Conservation (phyloP, 2,329 filamentous ascomycete species). For the Penicillium sp. region DNA sequence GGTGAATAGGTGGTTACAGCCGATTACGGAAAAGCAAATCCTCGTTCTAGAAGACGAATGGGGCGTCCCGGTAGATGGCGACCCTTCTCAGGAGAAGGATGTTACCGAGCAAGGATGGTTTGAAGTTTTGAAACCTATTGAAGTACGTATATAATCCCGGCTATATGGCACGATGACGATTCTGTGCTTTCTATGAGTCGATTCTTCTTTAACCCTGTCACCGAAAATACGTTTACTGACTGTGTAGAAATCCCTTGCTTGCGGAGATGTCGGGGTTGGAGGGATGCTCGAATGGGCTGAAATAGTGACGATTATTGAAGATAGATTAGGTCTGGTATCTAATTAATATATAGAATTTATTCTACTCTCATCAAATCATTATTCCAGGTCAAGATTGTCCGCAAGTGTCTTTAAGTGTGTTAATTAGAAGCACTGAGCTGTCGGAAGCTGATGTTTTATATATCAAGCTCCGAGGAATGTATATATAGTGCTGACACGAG, state of each 20-base stretch:
- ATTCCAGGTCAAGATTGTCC: too few species aligned
- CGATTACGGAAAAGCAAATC: slow-evolving; percentile 71
- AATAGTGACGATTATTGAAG: slow-evolving; percentile 65
- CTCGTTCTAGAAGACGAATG: slow-evolving; percentile 65
- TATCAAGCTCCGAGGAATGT: background rate
- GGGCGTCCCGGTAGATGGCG: slow-evolving; percentile 47
- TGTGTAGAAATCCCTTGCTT: slow-evolving; percentile 67
- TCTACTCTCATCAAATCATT: background rate
- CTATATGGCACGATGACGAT: too few species aligned
- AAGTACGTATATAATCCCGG: slow-evolving; percentile 34
- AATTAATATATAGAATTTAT: background rate
- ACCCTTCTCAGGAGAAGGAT: slow-evolving; percentile 24
- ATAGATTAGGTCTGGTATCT: slow-evolving; percentile 18
- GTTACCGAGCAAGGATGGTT: slow-evolving; percentile 52
- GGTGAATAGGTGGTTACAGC: slow-evolving; percentile 62
- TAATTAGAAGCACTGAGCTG: too few species aligned
- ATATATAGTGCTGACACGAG: too few species aligned
- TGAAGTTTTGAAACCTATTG: slow-evolving; percentile 66
- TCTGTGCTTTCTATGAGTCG: too few species aligned
- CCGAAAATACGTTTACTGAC: background rate
- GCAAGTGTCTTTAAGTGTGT: too few species aligned
- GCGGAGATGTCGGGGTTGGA: slow-evolving; percentile 76
- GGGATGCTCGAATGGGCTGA: slow-evolving; percentile 79
- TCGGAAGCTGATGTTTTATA: background rate
- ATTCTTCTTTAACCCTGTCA: too few species aligned